Evolutionary conservation across 805 yeast genomes (phyloP), one percentile per base, ranked within the genome.

Genomic region (Clavispora asparagi): DNA sequence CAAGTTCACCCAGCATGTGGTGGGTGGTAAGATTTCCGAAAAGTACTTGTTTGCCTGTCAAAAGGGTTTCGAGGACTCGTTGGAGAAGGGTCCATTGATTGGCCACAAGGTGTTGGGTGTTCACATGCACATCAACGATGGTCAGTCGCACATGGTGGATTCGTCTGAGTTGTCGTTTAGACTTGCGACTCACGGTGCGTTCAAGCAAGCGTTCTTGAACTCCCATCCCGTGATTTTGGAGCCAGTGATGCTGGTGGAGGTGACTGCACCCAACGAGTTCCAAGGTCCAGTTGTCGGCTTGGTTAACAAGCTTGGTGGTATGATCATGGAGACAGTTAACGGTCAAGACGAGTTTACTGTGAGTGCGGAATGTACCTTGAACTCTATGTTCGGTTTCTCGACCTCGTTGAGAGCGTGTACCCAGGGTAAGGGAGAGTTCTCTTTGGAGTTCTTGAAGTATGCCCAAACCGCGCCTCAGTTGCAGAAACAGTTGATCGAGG

Each of bases 381-480:
- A 91, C 74, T 81, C 87, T 51, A 82, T 94, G 89, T 94, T 94
- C 67, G 99, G 99, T 33, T 88, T 94, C 63, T 96, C 98, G 7
- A 87, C 98, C 8, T 81, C 88, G 25, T 77, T 94, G 63, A 85
- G 99, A 76, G 98, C 99, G 17, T 82, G 87, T 49, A 92, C 99
- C 13, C 99, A 94, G 71, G 99, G 99, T 71, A 94, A 94, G 67
- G 99, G 99, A 61, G 98, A 95, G 71, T 94, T 94, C 68, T 81
- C 96, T 2, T 78, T 94, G 67, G 99, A 94, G 67, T 94, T 94
- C 74, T 84, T 87, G 63, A 87, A 89, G 61, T 94, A 92, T 66
- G 81, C 92, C 42, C 96, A 95, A 55, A 86, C 95, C 43, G 79
- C 95, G 41, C 88, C 92, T 32, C 96, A 89, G 55, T 76, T 92